phyloP scores from a whole-genome alignment of 148 eudicot species.

The Silene latifolia region DNA sequence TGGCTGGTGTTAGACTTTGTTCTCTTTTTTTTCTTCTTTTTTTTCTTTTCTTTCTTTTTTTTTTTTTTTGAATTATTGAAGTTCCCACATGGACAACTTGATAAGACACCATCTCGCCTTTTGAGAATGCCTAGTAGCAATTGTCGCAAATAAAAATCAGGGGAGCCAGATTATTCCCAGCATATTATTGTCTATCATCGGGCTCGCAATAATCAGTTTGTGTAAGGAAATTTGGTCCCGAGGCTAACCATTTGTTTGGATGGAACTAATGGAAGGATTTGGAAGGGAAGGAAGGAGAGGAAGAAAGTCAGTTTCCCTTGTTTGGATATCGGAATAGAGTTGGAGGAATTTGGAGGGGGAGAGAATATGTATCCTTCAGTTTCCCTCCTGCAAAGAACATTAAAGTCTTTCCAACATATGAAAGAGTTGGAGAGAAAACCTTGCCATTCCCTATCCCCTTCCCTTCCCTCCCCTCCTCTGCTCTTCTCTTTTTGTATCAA shows the following conservation, averaged over 20 bases:
- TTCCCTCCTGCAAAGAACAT: too few relatives aligned
- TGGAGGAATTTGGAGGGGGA: neutral
- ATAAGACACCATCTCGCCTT: neutral
- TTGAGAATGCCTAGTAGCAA: neutral
- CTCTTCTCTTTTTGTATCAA: neutral
- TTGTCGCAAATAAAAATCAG: neutral
- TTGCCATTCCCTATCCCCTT: neutral
- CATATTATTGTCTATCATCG: neutral
- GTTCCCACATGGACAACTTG: slow-evolving; percentile 1
- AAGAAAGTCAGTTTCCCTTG: neutral
- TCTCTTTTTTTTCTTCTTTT: neutral
- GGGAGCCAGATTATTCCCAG: neutral
- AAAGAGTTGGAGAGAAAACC: neutral
- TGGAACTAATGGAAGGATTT: neutral
- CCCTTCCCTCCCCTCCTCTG: neutral
- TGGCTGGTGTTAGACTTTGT: neutral
- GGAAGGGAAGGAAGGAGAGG: neutral
- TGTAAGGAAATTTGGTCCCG: neutral
- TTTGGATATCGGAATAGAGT: neutral
- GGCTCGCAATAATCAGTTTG: neutral
- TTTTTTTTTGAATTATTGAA: neutral
- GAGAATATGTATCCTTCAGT: neutral
- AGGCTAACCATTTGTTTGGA: neutral
- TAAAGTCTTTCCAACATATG: neutral
- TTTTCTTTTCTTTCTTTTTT: neutral